A percentile compares a stretch with the other conserved stretches of the same genome.
Conservation (phyloP, 208 protist species). For the Vickermania spadyakhi region DNA sequence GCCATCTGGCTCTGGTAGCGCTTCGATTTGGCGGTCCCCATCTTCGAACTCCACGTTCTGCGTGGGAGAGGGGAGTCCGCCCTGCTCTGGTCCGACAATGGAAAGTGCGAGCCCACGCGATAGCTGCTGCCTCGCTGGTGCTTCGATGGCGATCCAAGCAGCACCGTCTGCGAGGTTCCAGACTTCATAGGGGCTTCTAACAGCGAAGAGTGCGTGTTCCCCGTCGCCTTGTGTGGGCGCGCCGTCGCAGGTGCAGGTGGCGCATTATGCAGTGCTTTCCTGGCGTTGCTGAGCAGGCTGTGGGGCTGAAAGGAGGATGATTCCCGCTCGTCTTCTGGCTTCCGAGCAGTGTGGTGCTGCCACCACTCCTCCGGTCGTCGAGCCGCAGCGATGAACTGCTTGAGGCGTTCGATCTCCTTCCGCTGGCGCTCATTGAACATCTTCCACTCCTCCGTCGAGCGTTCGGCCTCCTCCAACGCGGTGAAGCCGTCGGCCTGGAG, state of each 20-base stretch:
- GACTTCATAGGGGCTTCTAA: too few species aligned
- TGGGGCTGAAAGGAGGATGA: neutral
- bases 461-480: slow-evolving; percentile 4
- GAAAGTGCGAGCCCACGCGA: too few species aligned
- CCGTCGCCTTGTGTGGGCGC: too few species aligned
- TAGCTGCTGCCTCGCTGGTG: too few species aligned
- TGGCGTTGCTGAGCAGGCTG: neutral
- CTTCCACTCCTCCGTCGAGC: slow-evolving; percentile 32
- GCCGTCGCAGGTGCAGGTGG: neutral
- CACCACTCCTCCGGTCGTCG: slow-evolving; percentile 22
- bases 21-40: too few species aligned
- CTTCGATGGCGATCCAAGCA: too few species aligned
- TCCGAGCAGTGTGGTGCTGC: slow-evolving; percentile 5
- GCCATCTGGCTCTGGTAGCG: too few species aligned
- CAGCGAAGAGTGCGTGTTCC: too few species aligned
- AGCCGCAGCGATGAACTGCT: slow-evolving; percentile 22
- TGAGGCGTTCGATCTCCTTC: slow-evolving; percentile 26
- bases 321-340: neutral
- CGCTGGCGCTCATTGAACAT: slow-evolving; percentile 51
- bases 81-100: too few species aligned
- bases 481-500: neutral
- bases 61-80: too few species aligned
- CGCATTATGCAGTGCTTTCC: neutral
- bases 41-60: too few species aligned
- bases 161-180: too few species aligned